Percentiles rank a stretch among this genome's conserved stretches.
Conservation (phyloP, 1,284 basidiomycete species). For the Puccinia polysora region DNA sequence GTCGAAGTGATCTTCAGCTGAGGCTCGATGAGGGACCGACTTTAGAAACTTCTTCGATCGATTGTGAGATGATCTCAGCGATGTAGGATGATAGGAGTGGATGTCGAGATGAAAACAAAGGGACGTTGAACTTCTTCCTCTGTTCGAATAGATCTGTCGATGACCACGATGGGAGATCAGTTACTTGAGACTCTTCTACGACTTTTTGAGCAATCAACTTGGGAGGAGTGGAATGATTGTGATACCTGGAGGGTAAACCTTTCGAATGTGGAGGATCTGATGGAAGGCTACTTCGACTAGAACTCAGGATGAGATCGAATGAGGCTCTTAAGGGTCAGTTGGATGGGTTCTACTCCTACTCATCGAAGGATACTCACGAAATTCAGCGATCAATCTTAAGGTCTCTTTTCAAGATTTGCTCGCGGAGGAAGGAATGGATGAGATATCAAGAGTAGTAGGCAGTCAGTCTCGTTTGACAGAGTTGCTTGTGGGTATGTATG, state of each 20-base stretch:
- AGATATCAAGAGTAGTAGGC: no score
- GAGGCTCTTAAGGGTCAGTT: neutral
- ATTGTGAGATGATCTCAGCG: constrained; percentile 68
- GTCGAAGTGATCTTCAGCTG: no score
- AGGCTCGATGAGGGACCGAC: no score
- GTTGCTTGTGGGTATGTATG: no score
- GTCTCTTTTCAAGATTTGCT: constrained; percentile 25
- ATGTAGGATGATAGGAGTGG: constrained; percentile 83
- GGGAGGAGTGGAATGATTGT: neutral
- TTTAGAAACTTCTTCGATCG: constrained; percentile 67
- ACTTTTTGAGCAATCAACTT: neutral
- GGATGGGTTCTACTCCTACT: neutral
- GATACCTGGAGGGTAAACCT: constrained; percentile 69
- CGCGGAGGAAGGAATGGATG: no score
- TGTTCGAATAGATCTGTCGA: constrained; percentile 69
- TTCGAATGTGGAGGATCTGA: constrained; percentile 79
- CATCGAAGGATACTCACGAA: constrained; percentile 8
- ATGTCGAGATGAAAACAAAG: constrained; percentile 85
- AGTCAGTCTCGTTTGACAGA: no score
- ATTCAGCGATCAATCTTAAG: constrained; percentile 28
- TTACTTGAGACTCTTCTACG: neutral
- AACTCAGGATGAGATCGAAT: neutral
- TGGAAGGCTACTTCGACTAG: constrained; percentile 88
- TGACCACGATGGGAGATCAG: no score
- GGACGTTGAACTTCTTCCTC: constrained; percentile 78